phyloP scores from a whole-genome alignment of 1,284 basidiomycete species.

The Prillingera fragicola region DNA sequence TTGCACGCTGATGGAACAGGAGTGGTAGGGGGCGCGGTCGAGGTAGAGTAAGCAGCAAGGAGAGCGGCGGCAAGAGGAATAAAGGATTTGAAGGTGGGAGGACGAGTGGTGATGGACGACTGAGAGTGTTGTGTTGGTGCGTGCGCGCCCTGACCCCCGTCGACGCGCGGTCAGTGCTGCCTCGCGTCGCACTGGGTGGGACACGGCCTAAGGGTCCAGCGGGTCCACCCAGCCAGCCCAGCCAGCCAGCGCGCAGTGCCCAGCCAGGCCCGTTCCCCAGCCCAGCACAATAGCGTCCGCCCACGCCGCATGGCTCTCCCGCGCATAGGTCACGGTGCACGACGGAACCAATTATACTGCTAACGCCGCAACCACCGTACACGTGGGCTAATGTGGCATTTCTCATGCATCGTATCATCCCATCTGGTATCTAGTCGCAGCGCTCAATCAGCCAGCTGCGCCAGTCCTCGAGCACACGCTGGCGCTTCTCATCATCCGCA shows the following conservation, averaged over 20 bases:
- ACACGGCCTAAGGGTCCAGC: no score
- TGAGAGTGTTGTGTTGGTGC: background rate
- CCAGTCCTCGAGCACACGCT: conserved; percentile 47
- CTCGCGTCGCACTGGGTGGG: no score
- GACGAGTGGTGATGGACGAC: background rate
- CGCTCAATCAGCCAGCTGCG: conserved; percentile 43
- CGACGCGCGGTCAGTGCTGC: background rate
- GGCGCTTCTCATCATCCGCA: conserved; percentile 46
- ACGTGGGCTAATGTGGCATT: background rate
- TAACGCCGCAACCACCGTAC: background rate
- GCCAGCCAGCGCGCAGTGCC: no score
- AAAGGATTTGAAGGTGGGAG: background rate
- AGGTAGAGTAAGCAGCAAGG: background rate
- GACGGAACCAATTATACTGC: background rate
- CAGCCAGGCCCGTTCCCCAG: no score
- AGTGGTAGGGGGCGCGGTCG: background rate
- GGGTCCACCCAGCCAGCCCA: background rate
- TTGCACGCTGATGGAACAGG: background rate
- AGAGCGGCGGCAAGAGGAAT: conserved; percentile 1
- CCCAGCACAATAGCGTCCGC: no score
- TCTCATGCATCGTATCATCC: background rate
- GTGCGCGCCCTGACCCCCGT: no score
- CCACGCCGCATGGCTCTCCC: background rate
- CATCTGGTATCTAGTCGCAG: conserved; percentile 15
- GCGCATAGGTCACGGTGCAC: background rate